A percentile compares a stretch with the other conserved stretches of the same genome.
Conservation (phyloP, 225 moss, liverwort and hornwort genomes). For the Sphagnum tenellum region DNA sequence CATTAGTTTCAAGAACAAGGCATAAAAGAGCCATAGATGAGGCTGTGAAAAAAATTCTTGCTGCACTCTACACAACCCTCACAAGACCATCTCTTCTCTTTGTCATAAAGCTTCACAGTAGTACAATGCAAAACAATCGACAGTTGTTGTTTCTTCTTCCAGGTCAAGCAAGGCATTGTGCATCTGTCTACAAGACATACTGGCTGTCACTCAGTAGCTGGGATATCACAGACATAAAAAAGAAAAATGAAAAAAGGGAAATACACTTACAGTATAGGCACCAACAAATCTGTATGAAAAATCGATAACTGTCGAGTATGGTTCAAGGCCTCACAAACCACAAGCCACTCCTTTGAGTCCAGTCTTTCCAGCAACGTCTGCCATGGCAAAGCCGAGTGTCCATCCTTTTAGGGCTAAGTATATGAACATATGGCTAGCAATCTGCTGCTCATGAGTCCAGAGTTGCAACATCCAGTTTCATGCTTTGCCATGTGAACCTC, state of each 20-base stretch:
- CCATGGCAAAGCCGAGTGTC: no score
- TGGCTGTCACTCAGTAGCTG: not conserved
- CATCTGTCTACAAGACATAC: not conserved
- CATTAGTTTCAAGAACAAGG: not conserved
- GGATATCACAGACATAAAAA: no score
- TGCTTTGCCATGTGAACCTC: no score
- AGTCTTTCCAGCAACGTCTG: slow-evolving; percentile 34
- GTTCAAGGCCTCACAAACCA: slow-evolving; percentile 33
- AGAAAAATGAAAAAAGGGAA: no score
- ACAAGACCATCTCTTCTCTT: not conserved
- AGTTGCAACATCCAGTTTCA: no score
- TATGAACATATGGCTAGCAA: no score
- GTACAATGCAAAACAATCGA: no score
- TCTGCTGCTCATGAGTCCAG: no score
- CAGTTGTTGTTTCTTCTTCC: no score
- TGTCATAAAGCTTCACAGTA: no score
- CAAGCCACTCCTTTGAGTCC: slow-evolving; percentile 49
- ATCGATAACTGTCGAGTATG: slow-evolving; percentile 29
- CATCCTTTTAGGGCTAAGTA: no score
- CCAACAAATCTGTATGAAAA: slow-evolving; percentile 24
- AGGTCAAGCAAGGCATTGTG: not conserved
- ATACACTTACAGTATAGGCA: slow-evolving; percentile 16
- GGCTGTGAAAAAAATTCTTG: no score
- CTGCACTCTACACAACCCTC: not conserved
- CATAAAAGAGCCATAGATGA: not conserved